Conservation (phyloP, 75 land plant species). For the Larix kaempferi region DNA sequence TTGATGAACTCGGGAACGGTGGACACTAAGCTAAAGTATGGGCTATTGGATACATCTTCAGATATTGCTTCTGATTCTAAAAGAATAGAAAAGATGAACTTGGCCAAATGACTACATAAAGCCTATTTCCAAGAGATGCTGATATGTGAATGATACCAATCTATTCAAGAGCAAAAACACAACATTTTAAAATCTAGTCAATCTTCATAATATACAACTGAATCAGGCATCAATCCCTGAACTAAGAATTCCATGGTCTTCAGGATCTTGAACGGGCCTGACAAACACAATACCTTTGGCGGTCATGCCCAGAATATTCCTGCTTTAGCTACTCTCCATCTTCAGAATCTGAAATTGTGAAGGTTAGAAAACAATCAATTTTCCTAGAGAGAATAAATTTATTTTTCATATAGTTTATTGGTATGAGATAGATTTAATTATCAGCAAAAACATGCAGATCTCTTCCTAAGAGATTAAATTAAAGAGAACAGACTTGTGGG, state of each 20-base stretch:
- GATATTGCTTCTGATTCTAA: neutral
- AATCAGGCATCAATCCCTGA: conserved; percentile 5
- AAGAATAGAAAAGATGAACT: neutral
- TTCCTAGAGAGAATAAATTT: neutral
- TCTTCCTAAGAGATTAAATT: neutral
- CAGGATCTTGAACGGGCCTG: neutral
- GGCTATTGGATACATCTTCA: conserved; percentile 2
- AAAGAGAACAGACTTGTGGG: neutral
- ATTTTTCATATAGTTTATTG: neutral
- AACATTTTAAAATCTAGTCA: conserved; percentile 4
- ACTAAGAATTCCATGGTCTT: neutral
- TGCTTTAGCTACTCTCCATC: conserved; percentile 7
- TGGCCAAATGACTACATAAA: conserved; percentile 6
- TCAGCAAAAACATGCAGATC: neutral
- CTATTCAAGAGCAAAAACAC: neutral
- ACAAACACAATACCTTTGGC: neutral
- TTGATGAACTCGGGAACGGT: conserved; percentile 1
- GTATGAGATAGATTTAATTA: neutral
- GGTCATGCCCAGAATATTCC: neutral
- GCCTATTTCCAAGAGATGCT: neutral
- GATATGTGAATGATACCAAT: conserved; percentile 1
- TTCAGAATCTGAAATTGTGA: conserved; percentile 14
- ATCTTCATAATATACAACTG: conserved; percentile 11
- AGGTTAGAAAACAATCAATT: neutral
- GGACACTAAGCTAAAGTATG: neutral